Evolutionary conservation across 2,329 filamentous ascomycete species (phyloP), one percentile per base, ranked within the genome.

Genomic region (Sclerotinia sclerotiorum): DNA sequence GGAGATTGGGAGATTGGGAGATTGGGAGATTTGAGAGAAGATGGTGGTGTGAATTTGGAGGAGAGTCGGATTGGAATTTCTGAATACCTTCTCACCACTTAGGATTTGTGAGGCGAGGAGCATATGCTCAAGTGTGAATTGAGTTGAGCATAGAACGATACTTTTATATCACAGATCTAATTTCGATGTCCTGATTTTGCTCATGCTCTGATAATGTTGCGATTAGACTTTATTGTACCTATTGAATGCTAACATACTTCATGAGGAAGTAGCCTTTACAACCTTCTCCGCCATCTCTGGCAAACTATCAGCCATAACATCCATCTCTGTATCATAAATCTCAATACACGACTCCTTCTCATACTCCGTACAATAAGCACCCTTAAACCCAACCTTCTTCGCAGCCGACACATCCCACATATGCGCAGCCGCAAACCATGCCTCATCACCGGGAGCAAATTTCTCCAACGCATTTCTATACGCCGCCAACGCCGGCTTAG

Each of bases 361-460:
- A 71, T 81, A 83, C 0, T 84, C 78, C 2, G 82, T 80, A 71
- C 82, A 84, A 75, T 85, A 87, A 0, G 85, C 84, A 10, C 83
- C 83, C 65, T 80, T 81, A 74, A 87, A 72, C 49, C 80, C 84
- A n/a, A 79, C 80, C 67, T 78, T 79, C 60, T 79, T 79, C 11
- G 85, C 85, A 4, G 84, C 83, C 24, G 80, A 80, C 1, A 85
- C 84, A 78, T 88, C 85, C 85, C 85, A 87, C 80, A 84, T 83
- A 76, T 87, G 85, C 29, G 84, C 85, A 1, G 85, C 85, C 0
- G 84, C 85, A 75, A 86, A 87, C 84, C 84, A 87, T 49, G 80
- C 79, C 70, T 82, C 77, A 0, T 79, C 58, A 44, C 46, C 64
- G 0, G 73, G 79, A 61, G 85, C 80, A 58, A 74, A 75, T 27